Conservation (phyloP, 495 filamentous ascomycete genomes). For the Hyaloscypha bicolor region DNA sequence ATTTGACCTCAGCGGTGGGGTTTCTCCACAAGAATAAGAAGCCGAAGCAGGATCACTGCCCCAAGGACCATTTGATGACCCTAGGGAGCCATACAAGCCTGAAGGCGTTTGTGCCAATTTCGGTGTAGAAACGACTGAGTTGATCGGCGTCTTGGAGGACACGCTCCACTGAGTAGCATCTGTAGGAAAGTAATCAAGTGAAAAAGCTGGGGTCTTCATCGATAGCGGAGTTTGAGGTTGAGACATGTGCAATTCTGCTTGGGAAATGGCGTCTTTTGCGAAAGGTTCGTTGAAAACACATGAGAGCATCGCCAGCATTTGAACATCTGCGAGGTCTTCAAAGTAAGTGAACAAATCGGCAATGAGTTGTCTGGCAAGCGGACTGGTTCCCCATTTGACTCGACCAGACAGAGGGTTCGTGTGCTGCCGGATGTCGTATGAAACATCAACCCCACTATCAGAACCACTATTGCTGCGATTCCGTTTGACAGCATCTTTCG, state of each 20-base stretch:
- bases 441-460: conserved; percentile 47
- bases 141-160: conserved; percentile 47
- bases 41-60: conserved; percentile 50
- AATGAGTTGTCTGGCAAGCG: conserved; percentile 78
- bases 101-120: conserved; percentile 59
- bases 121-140: conserved; percentile 57
- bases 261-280: conserved; percentile 49
- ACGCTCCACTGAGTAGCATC: conserved; percentile 58
- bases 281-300: conserved; percentile 78
- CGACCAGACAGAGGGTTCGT: conserved; percentile 50
- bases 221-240: conserved; percentile 59
- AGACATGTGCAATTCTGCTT: conserved; percentile 46
- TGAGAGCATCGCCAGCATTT: conserved; percentile 95
- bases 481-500: conserved; percentile 43
- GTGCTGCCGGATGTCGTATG: conserved; percentile 23
- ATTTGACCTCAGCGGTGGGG: conserved; percentile 57
- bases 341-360: conserved; percentile 72
- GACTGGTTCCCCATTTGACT: conserved; percentile 85
- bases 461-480: conserved; percentile 48
- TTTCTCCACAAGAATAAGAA: conserved; percentile 64
- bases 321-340: conserved; percentile 76
- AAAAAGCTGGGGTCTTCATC: conserved; percentile 67
- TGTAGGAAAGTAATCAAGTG: conserved; percentile 69
- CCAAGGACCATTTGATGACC: conserved; percentile 57
- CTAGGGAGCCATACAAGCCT: conserved; percentile 60